Evolutionary conservation across 2,329 filamentous ascomycete genomes (phyloP), one percentile per base, ranked within the genome.

Genomic region (Aspergillus fumigatus): DNA sequence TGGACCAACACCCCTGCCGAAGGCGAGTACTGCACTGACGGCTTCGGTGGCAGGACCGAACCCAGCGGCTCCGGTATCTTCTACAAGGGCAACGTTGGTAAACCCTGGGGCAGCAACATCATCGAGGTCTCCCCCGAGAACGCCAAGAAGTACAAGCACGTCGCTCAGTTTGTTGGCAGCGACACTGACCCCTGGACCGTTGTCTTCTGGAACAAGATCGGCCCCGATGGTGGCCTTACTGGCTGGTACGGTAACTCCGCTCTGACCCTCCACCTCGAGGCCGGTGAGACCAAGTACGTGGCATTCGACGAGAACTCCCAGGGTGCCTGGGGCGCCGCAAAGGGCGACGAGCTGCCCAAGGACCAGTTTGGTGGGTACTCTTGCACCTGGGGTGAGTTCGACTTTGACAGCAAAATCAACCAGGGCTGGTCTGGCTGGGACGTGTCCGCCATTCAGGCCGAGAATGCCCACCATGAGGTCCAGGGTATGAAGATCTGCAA

Each of bases 321-420:
- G 59, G 74, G 73, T 67, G 70, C 65, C 51, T 75, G 71, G 65
- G 65, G 70, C 61, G 71, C 71, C 47, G 55, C 62, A 45, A 59
- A 62, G 49, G 66, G 68, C 41, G 59, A 63, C 26, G 43, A 52
- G 21, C 62, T 73, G 10, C 71, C 72, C 53, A 66, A 54, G 26
- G 62, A 65, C 53, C 8, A 52, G 6, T 64, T 58, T 48, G 73
- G 74, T 45, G 60, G 63, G 6, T 73, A 71, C 50, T 65, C 71
- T n/a, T 68, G 64, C 62, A 75, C 73, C 62, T 76, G 73, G 73
- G 73, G 73, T 62, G 74, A 76, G 57, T 74, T 75, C 52, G 68
- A 71, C 64, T 73, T 76, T 55, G 65, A 64, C 58, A 69, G 63
- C 65, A 25, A 45, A 25, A 52, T 57, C 52, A 75, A 75, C 65